Evolutionary conservation across 1,139 yeast genomes (phyloP), one percentile per base, ranked within the genome.

Genomic region (Saccharomycopsis hybrid): DNA sequence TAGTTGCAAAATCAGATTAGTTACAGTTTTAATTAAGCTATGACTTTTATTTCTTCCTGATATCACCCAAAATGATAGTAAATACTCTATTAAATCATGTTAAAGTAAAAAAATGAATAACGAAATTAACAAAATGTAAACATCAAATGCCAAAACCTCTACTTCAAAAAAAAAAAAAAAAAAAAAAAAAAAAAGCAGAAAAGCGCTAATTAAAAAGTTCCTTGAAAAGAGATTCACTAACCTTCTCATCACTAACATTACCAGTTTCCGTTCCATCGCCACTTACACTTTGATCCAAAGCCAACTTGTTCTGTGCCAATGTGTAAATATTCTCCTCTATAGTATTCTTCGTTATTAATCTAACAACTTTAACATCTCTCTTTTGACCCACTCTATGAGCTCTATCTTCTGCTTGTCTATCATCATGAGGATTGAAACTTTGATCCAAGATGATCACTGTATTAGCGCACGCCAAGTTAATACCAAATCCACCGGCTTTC

Each of bases 361-460:
- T 77, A 46, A 80, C 78, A 13, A 94, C 96, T 44, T 74, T 72
- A 25, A 94, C 99, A 47, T 86, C 92, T 54, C 85, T 80, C 41
- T 85, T 84, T 67, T 94, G 98, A 2, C 99, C 99, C 30, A 94
- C 96, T 65, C 99, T 78, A 65, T 92, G 99, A 0, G 98, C 96
- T 62, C 99, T 77, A 65, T 92, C 98, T 64, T 94, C 98, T 0
- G 99, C 99, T 69, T 92, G 99, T 62, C 85, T 85, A 63, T 92
- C 99, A 65, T 92, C 98, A 64, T 94, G 98, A 0, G 99, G 99
- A 60, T 92, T 92, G 68, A 92, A 92, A 45, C 95, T 85, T 63
- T 89, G 92, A 64, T 92, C 99, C 61, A 82, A 90, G 37, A 94
- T 86, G 49, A 92, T 76, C 2, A 92, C 98, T 55, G 84, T 80